These are phyloP conservation scores for Saturnispora halmiae DNA, from an alignment of 805 yeast genomes.

Conservation along the genomic window DNA sequence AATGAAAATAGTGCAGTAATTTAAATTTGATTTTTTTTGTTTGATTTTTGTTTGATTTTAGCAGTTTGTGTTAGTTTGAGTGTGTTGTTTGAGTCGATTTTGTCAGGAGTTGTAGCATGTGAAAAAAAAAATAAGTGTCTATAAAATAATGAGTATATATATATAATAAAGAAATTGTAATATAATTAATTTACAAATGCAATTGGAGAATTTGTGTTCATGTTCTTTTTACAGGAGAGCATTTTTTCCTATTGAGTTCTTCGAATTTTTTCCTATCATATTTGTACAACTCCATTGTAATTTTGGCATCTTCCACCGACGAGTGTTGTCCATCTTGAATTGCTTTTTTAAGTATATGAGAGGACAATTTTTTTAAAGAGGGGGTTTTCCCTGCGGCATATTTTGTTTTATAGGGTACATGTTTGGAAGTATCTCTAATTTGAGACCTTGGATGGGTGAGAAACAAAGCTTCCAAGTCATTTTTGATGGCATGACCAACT, in stretches of 20 bases:
- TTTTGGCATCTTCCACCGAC: constrained; percentile 84
- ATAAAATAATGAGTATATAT: neutral
- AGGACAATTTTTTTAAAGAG: constrained; percentile 54
- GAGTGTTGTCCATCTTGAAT: constrained; percentile 75
- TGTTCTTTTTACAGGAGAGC: constrained; percentile 1
- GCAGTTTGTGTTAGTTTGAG: neutral
- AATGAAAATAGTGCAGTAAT: neutral
- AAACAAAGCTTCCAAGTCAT: constrained; percentile 63
- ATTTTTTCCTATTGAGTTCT: constrained; percentile 14
- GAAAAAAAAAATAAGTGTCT: too few species aligned
- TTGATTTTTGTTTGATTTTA: neutral
- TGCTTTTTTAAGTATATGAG: constrained; percentile 44
- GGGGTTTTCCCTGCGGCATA: constrained; percentile 65
- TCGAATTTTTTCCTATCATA: constrained; percentile 56
- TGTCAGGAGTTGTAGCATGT: too few species aligned
- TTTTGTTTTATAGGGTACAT: constrained; percentile 45
- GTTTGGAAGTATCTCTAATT: constrained; percentile 69
- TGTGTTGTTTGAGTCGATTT: neutral
- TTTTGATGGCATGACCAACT: constrained; percentile 80
- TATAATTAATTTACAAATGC: too few species aligned
- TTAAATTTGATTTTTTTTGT: neutral
- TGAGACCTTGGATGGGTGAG: constrained; percentile 55
- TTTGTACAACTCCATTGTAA: constrained; percentile 75
- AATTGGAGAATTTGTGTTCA: neutral
- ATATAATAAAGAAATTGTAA: too few species aligned